Conservation (phyloP, 768 basidiomycete genomes). For the Pleurotus ostreatus region DNA sequence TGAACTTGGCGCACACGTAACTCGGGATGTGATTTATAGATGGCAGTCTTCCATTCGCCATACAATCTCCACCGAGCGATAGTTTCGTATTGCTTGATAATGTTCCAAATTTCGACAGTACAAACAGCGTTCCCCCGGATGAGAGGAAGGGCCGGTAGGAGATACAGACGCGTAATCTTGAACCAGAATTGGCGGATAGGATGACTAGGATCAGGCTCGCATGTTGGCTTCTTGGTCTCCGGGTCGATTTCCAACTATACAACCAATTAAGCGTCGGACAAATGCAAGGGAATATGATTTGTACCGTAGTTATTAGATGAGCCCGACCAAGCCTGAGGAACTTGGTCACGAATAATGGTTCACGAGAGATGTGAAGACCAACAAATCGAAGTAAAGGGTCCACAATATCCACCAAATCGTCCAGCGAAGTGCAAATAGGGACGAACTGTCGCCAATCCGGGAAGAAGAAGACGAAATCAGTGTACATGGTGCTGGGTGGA, state of each 20-base stretch:
- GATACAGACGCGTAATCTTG: constrained; percentile 68
- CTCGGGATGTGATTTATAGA: constrained; percentile 74
- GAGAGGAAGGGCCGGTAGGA: constrained; percentile 85
- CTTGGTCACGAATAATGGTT: constrained; percentile 74
- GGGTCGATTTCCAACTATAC: constrained; percentile 47
- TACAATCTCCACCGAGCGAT: constrained; percentile 86
- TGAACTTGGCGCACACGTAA: constrained; percentile 77
- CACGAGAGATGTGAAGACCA: constrained; percentile 77
- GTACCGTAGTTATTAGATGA: constrained; percentile 55
- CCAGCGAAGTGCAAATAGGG: constrained; percentile 56
- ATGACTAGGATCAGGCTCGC: constrained; percentile 50
- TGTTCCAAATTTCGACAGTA: constrained; percentile 90
- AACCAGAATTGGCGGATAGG: constrained; percentile 82
- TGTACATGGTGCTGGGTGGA: constrained; percentile 70
- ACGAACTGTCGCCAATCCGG: constrained; percentile 75
- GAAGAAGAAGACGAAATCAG: constrained; percentile 90
- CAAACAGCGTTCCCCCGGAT: constrained; percentile 84
- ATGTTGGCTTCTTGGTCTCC: constrained; percentile 55
- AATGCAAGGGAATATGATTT: neutral
- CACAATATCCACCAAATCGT: constrained; percentile 72
- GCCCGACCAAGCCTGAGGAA: constrained; percentile 73
- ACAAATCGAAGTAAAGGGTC: constrained; percentile 79
- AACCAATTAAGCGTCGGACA: neutral
- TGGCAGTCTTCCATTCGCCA: constrained; percentile 86
- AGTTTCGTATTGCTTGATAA: constrained; percentile 76